Evolutionary conservation across 1,284 basidiomycete species (phyloP).

Genomic region (Moesziomyces parantarcticus): DNA sequence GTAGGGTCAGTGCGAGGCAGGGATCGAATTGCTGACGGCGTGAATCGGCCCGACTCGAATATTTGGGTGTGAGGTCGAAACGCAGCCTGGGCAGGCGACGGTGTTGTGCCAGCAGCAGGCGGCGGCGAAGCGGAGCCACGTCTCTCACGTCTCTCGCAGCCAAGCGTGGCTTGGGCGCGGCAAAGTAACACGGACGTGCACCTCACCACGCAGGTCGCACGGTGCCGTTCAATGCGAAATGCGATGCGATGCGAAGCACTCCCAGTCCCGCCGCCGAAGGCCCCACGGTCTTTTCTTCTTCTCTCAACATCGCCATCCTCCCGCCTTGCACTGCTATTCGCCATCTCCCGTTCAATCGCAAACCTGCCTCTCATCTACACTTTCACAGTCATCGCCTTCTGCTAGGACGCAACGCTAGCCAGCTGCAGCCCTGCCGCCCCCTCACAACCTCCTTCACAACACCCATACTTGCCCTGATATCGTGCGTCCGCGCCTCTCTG

Average conservation of each 20-base stretch:
- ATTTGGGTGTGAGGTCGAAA: too few relatives aligned
- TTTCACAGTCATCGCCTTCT: background rate
- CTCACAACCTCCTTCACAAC: background rate
- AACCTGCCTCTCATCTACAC: too few relatives aligned
- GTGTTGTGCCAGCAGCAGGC: too few relatives aligned
- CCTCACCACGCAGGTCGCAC: background rate
- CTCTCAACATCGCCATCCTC: background rate
- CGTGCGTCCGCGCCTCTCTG: background rate
- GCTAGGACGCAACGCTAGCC: too few relatives aligned
- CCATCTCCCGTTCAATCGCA: too few relatives aligned
- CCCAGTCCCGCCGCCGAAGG: background rate
- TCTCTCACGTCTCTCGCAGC: too few relatives aligned
- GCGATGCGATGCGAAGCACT: background rate
- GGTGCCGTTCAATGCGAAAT: background rate
- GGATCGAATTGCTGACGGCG: too few relatives aligned
- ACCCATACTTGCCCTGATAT: background rate
- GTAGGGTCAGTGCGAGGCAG: too few relatives aligned
- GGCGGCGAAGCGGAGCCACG: too few relatives aligned
- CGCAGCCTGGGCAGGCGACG: too few relatives aligned
- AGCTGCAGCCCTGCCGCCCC: background rate
- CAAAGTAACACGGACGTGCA: background rate
- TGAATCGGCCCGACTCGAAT: too few relatives aligned
- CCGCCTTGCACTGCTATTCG: too few relatives aligned
- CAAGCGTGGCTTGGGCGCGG: background rate
- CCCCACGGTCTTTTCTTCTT: background rate